Base-by-base conservation (phyloP, 495 filamentous ascomycete genomes). In the Sordaria brevicollis region DNA sequence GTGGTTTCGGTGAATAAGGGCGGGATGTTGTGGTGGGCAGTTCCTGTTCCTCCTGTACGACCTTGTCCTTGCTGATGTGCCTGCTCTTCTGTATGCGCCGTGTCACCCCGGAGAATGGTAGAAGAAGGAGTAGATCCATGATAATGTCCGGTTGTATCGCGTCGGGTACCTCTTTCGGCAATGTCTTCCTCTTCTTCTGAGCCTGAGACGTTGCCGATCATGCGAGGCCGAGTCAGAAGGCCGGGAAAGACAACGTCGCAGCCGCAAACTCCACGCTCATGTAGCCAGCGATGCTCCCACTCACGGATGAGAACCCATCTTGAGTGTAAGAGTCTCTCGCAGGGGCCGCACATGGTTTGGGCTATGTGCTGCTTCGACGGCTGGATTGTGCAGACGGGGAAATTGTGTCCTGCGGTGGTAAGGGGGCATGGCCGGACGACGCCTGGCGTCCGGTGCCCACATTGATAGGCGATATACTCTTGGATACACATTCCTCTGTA, bases 221-320 rank as follows among this genome's bases (percentile, higher is more conserved):
- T 37, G 4, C 80, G 75, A 0, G 82, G 81, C 19, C 70, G 70
- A 66, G 71, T 65, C 10, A 80, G 68, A 4, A 76, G 71, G 35
- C 75, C 71, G 0, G 81, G 82, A 65, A 83, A 84, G 1, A 67
- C 13, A 10, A 82, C 78, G 0, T 75, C 69, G 35, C 82, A 84
- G 21, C 67, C 68, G 69, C 82, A 84, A 7, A 71, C 82, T 0
- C 81, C 82, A 13, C 82, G 81, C 69, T 80, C 81, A 67, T 84
- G 82, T 38, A 83, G 78, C 77, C 81, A 84, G 19, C 78, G 80
- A 69, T 84, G 82, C 77, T 84, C 82, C 66, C 73, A 75, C 71
- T 83, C 79, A 1, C 75, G 69, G 29, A 83, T 80, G 57, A 82
- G 71, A 1, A 82, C 76, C 67, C 71, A 79, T 17, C 82, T 78